These are phyloP conservation scores for Umbilicus rupestris DNA, from an alignment of 164 flowering plant genomes.

Conservation along the genomic window DNA sequence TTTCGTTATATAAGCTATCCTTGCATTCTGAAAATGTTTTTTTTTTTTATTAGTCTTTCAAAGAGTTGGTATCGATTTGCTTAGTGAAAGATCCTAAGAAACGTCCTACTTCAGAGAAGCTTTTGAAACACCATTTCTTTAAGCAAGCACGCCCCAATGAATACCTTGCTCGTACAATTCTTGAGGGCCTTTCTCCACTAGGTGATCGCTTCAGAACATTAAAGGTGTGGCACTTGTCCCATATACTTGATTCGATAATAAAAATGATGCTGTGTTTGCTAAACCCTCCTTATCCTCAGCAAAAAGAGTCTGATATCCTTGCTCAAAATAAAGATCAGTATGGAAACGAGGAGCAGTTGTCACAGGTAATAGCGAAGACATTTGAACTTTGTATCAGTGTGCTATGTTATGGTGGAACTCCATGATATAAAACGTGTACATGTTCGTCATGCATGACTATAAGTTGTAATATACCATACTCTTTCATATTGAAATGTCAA, in stretches of 20 bases:
- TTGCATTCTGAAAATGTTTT: constrained; percentile 12
- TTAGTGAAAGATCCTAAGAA: constrained; percentile 97
- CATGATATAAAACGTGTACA: not conserved
- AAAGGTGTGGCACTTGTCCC: constrained; percentile 41
- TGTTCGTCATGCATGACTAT: not conserved
- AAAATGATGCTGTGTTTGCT: not conserved
- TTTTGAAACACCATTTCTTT: constrained; percentile 80
- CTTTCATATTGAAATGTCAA: too few relatives aligned
- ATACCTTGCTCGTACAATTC: constrained; percentile 57
- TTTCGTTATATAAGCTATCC: not conserved
- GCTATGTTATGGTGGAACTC: not conserved
- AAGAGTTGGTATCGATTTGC: constrained; percentile 87
- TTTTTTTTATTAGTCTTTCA: constrained; percentile 59
- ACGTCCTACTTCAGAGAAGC: constrained; percentile 85
- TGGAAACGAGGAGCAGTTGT: constrained; percentile 62
- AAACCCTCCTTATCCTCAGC: constrained; percentile 30
- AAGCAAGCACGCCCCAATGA: constrained; percentile 63
- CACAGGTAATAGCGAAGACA: constrained; percentile 47
- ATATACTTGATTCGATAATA: not conserved
- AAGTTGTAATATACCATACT: too few relatives aligned
- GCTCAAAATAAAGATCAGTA: constrained; percentile 64
- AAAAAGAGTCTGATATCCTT: constrained; percentile 75
- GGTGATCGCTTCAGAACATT: constrained; percentile 81
- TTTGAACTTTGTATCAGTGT: not conserved
- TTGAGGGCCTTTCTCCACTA: constrained; percentile 70